Evolutionary conservation across 331 rosid genomes (phyloP).

Genomic region (Spiraea crenata): DNA sequence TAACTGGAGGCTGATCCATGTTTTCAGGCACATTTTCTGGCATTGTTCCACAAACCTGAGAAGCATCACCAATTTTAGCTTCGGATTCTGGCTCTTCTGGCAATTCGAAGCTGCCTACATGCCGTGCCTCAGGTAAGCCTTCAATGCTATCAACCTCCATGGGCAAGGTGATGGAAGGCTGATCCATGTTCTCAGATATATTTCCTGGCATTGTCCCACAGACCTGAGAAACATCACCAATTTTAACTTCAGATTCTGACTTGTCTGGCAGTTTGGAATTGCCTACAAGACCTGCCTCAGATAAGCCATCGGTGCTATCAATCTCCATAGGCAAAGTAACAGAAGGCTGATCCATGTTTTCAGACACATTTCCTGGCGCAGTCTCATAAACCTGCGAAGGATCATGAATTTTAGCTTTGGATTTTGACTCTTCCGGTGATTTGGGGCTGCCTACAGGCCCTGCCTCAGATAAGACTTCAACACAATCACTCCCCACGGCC

Average conservation of each 20-base stretch:
- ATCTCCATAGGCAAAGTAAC: not conserved
- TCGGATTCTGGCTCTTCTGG: conserved; percentile 21
- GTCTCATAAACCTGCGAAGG: conserved; percentile 21
- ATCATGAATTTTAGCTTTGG: conserved; percentile 11
- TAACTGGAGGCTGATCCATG: conserved; percentile 17
- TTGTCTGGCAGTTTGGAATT: not conserved
- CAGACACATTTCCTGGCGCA: conserved; percentile 9
- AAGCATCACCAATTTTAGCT: conserved; percentile 14
- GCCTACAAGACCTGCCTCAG: not conserved
- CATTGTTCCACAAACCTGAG: conserved; percentile 24
- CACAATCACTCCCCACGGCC: not conserved
- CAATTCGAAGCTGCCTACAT: not conserved
- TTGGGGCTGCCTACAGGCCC: not conserved
- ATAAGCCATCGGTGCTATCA: not conserved
- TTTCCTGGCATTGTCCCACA: conserved; percentile 23
- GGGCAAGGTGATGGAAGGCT: conserved; percentile 30
- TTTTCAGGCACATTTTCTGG: conserved; percentile 2
- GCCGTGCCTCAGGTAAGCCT: conserved; percentile 26
- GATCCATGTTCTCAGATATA: conserved; percentile 22
- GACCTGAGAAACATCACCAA: conserved; percentile 16
- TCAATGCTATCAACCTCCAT: conserved; percentile 28
- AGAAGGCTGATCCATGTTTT: conserved; percentile 15
- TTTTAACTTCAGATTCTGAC: conserved; percentile 31
- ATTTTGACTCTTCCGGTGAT: no score
- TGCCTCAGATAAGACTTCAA: conserved; percentile 1